Percentiles rank a stretch among this genome's conserved stretches.
Evolutionary conservation across 2,329 filamentous ascomycete species (phyloP).

Genomic region (Aureobasidium sp.): DNA sequence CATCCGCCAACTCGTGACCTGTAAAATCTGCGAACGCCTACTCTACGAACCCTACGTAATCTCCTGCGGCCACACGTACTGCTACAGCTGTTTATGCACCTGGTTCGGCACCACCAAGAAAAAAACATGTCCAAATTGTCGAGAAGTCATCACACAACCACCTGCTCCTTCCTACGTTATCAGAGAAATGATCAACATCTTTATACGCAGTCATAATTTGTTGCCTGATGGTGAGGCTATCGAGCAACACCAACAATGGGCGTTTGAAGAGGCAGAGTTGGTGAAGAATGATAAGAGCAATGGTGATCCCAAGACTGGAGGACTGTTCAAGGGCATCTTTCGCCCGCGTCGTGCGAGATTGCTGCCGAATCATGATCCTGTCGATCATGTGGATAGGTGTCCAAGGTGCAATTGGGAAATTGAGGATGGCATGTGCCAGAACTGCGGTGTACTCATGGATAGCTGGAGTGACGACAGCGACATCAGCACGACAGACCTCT

Average conservation of each 20-base stretch:
- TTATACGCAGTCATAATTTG: constrained; percentile 51
- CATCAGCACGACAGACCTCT: constrained; percentile 21
- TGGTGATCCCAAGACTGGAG: constrained; percentile 39
- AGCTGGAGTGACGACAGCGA: constrained; percentile 30
- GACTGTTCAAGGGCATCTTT: constrained; percentile 57
- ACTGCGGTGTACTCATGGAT: constrained; percentile 45
- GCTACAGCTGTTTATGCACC: constrained; percentile 45
- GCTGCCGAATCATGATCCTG: constrained; percentile 43
- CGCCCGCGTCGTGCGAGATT: constrained; percentile 24
- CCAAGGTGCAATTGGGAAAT: constrained; percentile 56
- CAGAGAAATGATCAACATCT: constrained; percentile 55
- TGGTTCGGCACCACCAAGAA: constrained; percentile 53
- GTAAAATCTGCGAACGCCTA: constrained; percentile 59
- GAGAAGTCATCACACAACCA: constrained; percentile 47
- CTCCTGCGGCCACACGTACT: constrained; percentile 62
- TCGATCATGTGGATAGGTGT: constrained; percentile 55
- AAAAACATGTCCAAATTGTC: constrained; percentile 62
- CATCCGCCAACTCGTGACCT: constrained; percentile 53
- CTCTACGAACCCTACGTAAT: constrained; percentile 64
- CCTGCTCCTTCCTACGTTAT: constrained; percentile 59
- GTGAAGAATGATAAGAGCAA: constrained; percentile 54
- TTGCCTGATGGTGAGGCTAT: constrained; percentile 55
- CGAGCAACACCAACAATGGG: constrained; percentile 50
- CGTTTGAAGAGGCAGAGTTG: constrained; percentile 50
- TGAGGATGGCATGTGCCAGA: constrained; percentile 49